These are phyloP conservation scores for Sistotremastrum suecicum DNA, from an alignment of 768 basidiomycete species.

Conservation along the genomic window DNA sequence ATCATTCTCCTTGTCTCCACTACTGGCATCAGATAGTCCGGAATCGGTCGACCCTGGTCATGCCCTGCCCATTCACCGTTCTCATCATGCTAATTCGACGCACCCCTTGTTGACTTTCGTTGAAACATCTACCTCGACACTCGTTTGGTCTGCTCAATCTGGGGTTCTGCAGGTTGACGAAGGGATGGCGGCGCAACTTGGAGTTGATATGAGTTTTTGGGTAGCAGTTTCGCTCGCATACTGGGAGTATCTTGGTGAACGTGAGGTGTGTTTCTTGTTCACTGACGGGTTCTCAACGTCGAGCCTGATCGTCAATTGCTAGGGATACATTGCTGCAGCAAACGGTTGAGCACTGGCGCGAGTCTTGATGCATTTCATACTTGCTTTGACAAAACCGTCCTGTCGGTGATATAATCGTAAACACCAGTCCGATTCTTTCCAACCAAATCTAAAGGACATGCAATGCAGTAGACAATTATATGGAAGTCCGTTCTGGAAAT, in stretches of 20 bases:
- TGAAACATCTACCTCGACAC: constrained; percentile 38
- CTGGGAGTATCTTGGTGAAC: constrained; percentile 61
- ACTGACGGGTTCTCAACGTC: too few species aligned
- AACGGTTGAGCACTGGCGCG: too few species aligned
- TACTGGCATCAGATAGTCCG: not conserved
- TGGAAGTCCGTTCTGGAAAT: too few species aligned
- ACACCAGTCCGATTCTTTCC: too few species aligned
- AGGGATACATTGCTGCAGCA: too few species aligned
- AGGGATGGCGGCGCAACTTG: constrained; percentile 39
- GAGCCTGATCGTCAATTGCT: too few species aligned
- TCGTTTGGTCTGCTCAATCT: constrained; percentile 42
- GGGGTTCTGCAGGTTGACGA: constrained; percentile 54
- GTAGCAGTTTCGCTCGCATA: constrained; percentile 62
- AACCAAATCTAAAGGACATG: too few species aligned
- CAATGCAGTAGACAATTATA: too few species aligned
- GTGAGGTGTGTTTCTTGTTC: constrained; percentile 40
- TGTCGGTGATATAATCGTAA: too few species aligned
- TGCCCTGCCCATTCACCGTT: too few species aligned
- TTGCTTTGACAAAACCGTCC: too few species aligned
- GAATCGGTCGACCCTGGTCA: not conserved
- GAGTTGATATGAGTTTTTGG: constrained; percentile 70
- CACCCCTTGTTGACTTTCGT: constrained; percentile 50
- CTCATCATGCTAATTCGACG: constrained; percentile 4
- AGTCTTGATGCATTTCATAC: too few species aligned
- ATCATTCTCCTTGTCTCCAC: constrained; percentile 5